Base-by-base conservation (phyloP, 75 land plant species). In the Sequoiadendron giganteum region DNA sequence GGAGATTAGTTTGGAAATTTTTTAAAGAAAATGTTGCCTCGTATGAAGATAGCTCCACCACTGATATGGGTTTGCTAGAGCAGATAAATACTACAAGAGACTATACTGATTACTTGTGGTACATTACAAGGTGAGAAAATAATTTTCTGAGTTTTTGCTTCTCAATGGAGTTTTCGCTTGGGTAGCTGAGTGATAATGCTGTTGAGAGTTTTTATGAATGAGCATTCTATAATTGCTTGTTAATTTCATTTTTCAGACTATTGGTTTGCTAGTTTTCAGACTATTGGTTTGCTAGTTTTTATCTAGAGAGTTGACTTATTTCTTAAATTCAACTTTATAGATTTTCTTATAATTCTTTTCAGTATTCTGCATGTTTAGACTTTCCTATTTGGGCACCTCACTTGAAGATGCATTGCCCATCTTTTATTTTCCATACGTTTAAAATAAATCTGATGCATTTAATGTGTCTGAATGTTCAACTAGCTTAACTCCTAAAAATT, bases 41-140 rank as follows among this genome's bases (percentile, higher is more conserved):
- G 42, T 88, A 84, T 76, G 40, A 75, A 84, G 91, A 75, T 5
- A 38, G 48, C 49, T 25, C 94, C 86, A 28, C 90, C 56, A 77
- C 85, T 30, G 38, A 40, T 39, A 40, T 54, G 30, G 91, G 92
- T 4, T 86, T 96, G 84, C 72, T 82, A 86, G 96, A 96, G 86
- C 97, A 96, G 84, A 68, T 95, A 61, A 91, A 86, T 81, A 79
- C 90, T 40, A 96, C 97, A 25, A 86, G 94, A 86, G 97, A 94
- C 82, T 18, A 85, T 19, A 89, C 94, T 47, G 97, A 95, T 78
- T 93, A 96, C 81, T 90, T 96, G 86, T 96, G 97, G 97, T 95
- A 96, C 91, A 88, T 89, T 55, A 94, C 94, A 92, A 93, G 92
- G 97, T 95, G 76, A 84, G 95, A 90, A 34, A 6, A 18, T 45